Evolutionary conservation across 345 rosid species (phyloP).

Genomic region (Streptanthus diversifolius): DNA sequence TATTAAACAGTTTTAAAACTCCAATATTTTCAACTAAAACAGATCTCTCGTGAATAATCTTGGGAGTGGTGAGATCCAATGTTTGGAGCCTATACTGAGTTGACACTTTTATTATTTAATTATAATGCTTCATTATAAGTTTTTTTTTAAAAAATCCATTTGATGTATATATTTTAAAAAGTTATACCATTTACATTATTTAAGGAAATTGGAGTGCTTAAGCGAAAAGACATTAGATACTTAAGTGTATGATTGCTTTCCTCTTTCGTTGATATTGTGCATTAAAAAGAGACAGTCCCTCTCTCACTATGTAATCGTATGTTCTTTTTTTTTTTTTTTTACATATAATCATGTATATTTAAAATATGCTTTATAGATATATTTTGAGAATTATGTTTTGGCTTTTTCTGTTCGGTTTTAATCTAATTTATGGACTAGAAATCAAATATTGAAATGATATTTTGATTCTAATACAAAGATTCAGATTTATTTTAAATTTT

Average conservation of each 20-base stretch:
- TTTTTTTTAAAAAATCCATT: not conserved
- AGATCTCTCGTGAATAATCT: constrained; percentile 14
- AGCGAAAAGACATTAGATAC: constrained; percentile 12
- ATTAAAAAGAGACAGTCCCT: not conserved
- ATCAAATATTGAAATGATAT: not conserved
- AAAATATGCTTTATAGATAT: not conserved
- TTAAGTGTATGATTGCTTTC: not conserved
- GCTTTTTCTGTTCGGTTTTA: not conserved
- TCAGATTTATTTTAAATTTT: not conserved
- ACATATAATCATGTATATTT: not conserved
- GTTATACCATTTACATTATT: not conserved
- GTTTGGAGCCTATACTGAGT: not conserved
- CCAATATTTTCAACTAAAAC: not conserved
- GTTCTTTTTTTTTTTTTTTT: not conserved
- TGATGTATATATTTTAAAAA: not conserved
- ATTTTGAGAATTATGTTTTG: not conserved
- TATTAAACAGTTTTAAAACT: not conserved
- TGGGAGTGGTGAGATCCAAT: not conserved
- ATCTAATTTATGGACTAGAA: not conserved
- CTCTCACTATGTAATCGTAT: constrained; percentile 5
- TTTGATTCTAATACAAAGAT: not conserved
- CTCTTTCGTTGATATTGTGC: not conserved
- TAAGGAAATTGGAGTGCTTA: constrained; percentile 20
- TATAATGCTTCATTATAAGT: not conserved
- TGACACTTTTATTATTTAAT: not conserved